phyloP scores from a whole-genome alignment of 495 filamentous ascomycete genomes.

The Thermothielavioides terrestris region DNA sequence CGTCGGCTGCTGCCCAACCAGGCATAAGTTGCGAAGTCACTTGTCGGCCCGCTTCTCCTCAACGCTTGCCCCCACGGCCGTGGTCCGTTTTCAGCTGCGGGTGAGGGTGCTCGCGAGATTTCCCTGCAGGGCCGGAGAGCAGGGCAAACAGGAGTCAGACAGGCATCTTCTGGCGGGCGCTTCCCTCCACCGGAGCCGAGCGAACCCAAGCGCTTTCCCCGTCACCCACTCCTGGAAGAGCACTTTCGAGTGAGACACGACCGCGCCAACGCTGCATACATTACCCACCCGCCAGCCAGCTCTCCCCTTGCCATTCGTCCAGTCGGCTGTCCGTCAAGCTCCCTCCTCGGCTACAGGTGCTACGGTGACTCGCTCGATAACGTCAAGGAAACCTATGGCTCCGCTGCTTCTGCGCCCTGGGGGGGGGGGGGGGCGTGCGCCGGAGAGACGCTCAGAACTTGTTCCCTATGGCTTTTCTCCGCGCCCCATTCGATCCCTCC shows the following conservation, averaged over 20 bases:
- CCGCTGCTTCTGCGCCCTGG: too few relatives aligned
- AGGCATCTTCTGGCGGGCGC: background rate
- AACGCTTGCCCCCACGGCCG: background rate
- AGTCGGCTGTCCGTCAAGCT: background rate
- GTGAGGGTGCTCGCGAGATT: background rate
- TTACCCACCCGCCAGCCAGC: background rate
- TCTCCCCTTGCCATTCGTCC: constrained; percentile 3
- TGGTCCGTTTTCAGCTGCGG: background rate
- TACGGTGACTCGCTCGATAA: background rate
- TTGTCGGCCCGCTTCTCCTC: background rate
- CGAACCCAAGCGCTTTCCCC: background rate
- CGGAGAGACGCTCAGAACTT: background rate
- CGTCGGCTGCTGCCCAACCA: background rate
- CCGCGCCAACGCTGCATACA: constrained; percentile 3
- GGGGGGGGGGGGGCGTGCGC: background rate
- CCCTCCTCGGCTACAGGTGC: constrained; percentile 3
- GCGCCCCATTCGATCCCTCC: background rate
- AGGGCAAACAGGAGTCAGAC: background rate
- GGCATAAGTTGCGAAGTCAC: background rate
- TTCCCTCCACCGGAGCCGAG: background rate
- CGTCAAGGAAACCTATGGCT: background rate
- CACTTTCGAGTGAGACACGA: constrained; percentile 4
- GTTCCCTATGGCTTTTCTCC: background rate
- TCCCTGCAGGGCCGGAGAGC: background rate
- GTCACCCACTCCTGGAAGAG: background rate